phyloP scores from a whole-genome alignment of 2,329 filamentous ascomycete species.

The Ophiobolus disseminans region DNA sequence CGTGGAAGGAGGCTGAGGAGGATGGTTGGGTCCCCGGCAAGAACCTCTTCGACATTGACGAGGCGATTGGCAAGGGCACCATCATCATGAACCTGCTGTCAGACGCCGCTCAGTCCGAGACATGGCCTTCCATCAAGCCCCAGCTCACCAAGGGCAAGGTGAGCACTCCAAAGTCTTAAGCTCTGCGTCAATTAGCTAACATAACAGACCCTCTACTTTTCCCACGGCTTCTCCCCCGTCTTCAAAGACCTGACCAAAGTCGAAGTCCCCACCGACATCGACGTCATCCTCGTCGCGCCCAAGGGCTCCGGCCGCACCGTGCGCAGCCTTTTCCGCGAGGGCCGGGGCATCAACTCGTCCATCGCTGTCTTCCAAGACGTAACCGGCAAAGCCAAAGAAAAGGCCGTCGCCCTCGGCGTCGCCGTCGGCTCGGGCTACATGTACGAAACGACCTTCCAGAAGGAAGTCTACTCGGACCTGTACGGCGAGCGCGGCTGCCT shows the following conservation, averaged over 20 bases:
- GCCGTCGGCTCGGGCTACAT: constrained; percentile 98
- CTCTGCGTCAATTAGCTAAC: constrained; percentile 24
- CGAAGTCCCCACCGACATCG: constrained; percentile 91
- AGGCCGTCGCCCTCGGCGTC: constrained; percentile 94
- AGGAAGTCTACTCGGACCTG: constrained; percentile 99
- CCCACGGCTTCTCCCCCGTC: constrained; percentile 99
- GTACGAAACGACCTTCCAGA: constrained; percentile 99
- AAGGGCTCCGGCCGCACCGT: constrained; percentile 99
- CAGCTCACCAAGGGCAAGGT: constrained; percentile 99
- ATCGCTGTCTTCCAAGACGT: constrained; percentile 98
- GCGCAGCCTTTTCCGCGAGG: constrained; percentile 97
- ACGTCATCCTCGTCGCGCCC: constrained; percentile 98
- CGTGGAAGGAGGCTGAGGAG: constrained; percentile 96
- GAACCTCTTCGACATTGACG: constrained; percentile 98
- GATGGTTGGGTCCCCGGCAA: constrained; percentile 98
- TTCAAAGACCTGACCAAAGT: constrained; percentile 99
- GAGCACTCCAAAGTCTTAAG: constrained; percentile 32
- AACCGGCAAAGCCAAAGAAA: constrained; percentile 97
- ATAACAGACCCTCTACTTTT: constrained; percentile 95
- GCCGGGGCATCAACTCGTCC: constrained; percentile 99
- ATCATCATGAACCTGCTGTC: constrained; percentile 99
- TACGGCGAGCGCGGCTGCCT: constrained; percentile 99
- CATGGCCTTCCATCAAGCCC: constrained; percentile 97
- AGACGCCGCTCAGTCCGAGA: constrained; percentile 98
- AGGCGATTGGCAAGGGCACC: constrained; percentile 91